Evolutionary conservation across 2,329 filamentous ascomycete species (phyloP), one percentile per base, ranked within the genome.

Genomic region (Periglandula ipomoeae): DNA sequence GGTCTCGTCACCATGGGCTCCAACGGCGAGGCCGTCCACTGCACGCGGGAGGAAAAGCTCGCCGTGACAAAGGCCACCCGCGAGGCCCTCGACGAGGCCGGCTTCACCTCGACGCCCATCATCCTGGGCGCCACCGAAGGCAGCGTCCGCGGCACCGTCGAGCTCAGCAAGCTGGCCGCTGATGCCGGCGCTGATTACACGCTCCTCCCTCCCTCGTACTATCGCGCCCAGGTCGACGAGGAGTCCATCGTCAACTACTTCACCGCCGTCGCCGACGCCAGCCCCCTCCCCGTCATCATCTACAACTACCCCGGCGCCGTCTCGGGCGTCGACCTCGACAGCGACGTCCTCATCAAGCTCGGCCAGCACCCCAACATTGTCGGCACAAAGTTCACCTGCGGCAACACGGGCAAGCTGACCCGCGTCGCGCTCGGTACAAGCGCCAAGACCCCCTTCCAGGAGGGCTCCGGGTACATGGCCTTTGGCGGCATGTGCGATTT

Each of bases 281-380:
- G 82, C 45, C 84, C 87, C 5, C 70, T 93, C 8, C 87, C 87
- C n/a, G 65, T 95, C 48, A 78, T 94, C 55, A 72, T 95, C 43
- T 95, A 95, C 78, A 95, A 94, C 73, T 95, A 93, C 71, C 89
- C 89, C 1, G 88, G 87, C 46, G 89, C 87, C 44, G 89, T 93
- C 5, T 78, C 87, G 5, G 89, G 89, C 45, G 85, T 94, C 61
- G 89, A 95, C 66, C 85, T 95, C 79, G 87, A 93, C 73, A 90
- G 85, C 50, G 89, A 95, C 64, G 76, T 91, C 51, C 78, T 95
- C 59, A 88, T 93, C 70, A 78, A 77, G 62, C 79, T 95, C 34
- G 85, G 84, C 40, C 70, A 82, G 63, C 88, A 94, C 69, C 81
- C 82, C 55, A 94, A 94, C 69, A 88, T 95, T 60, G 72, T 89